phyloP scores from a whole-genome alignment of 352 stramenopile genomes.

The Pythium aristosporum region DNA sequence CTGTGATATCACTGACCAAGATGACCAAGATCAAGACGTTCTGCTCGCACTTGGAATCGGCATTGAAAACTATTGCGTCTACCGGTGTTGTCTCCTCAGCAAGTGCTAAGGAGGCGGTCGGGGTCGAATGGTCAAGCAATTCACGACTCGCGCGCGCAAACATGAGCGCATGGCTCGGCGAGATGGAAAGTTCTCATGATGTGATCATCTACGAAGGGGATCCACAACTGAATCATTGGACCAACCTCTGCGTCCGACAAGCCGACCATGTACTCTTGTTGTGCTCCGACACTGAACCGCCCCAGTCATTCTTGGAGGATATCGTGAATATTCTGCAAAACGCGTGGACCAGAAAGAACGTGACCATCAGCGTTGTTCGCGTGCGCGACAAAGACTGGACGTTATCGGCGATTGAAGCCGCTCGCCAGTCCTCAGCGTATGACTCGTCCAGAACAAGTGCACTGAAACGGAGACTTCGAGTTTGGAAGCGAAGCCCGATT shows the following conservation, averaged over 20 bases:
- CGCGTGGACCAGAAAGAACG: slow-evolving; percentile 74
- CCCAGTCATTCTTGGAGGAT: slow-evolving; percentile 70
- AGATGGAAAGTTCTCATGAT: slow-evolving; percentile 76
- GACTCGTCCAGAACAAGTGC: slow-evolving; percentile 51
- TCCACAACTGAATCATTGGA: slow-evolving; percentile 68
- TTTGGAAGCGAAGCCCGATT: slow-evolving; percentile 58
- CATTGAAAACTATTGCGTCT: slow-evolving; percentile 62
- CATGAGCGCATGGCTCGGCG: slow-evolving; percentile 75
- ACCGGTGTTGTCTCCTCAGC: slow-evolving; percentile 74
- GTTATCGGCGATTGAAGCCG: slow-evolving; percentile 49
- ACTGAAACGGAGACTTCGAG: slow-evolving; percentile 56
- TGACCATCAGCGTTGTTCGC: slow-evolving; percentile 73
- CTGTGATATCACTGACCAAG: slow-evolving; percentile 78
- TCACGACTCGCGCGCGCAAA: slow-evolving; percentile 67
- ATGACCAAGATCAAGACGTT: slow-evolving; percentile 75
- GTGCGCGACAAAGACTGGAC: slow-evolving; percentile 80
- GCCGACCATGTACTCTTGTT: slow-evolving; percentile 83
- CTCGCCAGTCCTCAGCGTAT: slow-evolving; percentile 40
- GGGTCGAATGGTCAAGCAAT: slow-evolving; percentile 68
- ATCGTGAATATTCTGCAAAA: slow-evolving; percentile 64
- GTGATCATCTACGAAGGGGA: slow-evolving; percentile 85
- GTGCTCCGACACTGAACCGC: slow-evolving; percentile 67
- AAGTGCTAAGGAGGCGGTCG: slow-evolving; percentile 61
- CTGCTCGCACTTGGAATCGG: slow-evolving; percentile 56
- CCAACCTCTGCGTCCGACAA: slow-evolving; percentile 81